Evolutionary conservation across 441 rosid genomes (phyloP).

Genomic region (Gossypium schwendimanii): DNA sequence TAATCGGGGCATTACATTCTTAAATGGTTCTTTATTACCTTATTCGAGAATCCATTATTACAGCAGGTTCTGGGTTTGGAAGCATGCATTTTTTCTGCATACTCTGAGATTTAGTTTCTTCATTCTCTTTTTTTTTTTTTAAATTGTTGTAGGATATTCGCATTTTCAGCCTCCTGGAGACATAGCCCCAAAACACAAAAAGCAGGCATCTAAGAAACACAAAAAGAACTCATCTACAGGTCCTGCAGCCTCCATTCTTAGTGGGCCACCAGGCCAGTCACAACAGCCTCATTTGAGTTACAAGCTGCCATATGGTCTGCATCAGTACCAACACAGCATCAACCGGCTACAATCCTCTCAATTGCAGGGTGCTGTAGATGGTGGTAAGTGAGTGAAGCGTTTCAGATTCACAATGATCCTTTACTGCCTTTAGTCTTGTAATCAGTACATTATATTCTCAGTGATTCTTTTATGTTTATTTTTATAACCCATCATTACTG

Average conservation of each 20-base stretch:
- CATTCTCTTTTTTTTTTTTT: not conserved
- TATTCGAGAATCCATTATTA: not conserved
- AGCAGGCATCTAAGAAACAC: not conserved
- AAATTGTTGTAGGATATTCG: constrained; percentile 5
- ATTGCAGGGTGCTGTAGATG: constrained; percentile 12
- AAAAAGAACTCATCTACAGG: not conserved
- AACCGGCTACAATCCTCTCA: not conserved
- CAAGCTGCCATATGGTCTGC: constrained; percentile 8
- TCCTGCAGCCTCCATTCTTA: not conserved
- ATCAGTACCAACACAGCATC: constrained; percentile 4
- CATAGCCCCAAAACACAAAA: not conserved
- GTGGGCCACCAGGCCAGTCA: not conserved
- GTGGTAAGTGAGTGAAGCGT: not conserved
- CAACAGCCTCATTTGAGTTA: constrained; percentile 6
- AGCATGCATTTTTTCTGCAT: not conserved
- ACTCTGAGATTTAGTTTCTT: not conserved
- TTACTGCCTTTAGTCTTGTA: not conserved
- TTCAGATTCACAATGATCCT: not conserved
- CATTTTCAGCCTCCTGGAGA: not conserved
- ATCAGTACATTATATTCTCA: not conserved
- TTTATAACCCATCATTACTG: not conserved
- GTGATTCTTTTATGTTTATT: not conserved
- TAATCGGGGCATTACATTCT: not conserved
- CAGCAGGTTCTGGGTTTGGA: not conserved
- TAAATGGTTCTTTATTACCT: not conserved